Evolutionary conservation across 2,329 filamentous ascomycete species (phyloP).

Genomic region (Paraphaeosphaeria sporulosa): DNA sequence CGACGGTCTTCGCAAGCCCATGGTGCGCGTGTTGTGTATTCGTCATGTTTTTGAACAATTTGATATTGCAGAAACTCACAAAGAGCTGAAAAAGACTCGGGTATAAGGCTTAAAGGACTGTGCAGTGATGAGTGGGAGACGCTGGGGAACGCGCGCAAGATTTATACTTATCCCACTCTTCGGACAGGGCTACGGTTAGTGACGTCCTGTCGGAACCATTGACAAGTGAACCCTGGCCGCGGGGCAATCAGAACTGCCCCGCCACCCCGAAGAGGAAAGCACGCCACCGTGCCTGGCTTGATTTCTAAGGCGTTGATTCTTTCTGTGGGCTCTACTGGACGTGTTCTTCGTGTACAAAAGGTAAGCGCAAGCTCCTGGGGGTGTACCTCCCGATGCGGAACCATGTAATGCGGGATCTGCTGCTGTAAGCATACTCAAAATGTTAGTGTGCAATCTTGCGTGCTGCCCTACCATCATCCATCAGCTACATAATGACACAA

Average conservation of each 20-base stretch:
- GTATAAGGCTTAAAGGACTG: conserved; percentile 2
- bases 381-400: background rate
- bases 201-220: conserved; percentile 24
- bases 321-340: background rate
- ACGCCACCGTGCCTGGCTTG: conserved; percentile 13
- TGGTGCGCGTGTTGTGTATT: conserved; percentile 42
- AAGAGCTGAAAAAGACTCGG: background rate
- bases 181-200: conserved; percentile 22
- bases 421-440: background rate
- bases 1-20: conserved; percentile 38
- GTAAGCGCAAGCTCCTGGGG: background rate
- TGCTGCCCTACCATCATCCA: background rate
- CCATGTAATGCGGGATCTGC: background rate
- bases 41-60: conserved; percentile 24
- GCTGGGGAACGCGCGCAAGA: conserved; percentile 2
- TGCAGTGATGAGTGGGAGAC: conserved; percentile 1
- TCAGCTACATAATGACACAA: background rate
- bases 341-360: background rate
- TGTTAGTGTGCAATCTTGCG: background rate
- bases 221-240: conserved; percentile 7
- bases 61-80: conserved; percentile 9
- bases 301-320: conserved; percentile 31
- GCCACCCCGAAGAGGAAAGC: conserved; percentile 22
- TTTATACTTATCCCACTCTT: conserved; percentile 39
- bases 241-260: conserved; percentile 25